Base-by-base conservation (phyloP, 148 eudicot genomes). In the Vaccinium myrtillus region DNA sequence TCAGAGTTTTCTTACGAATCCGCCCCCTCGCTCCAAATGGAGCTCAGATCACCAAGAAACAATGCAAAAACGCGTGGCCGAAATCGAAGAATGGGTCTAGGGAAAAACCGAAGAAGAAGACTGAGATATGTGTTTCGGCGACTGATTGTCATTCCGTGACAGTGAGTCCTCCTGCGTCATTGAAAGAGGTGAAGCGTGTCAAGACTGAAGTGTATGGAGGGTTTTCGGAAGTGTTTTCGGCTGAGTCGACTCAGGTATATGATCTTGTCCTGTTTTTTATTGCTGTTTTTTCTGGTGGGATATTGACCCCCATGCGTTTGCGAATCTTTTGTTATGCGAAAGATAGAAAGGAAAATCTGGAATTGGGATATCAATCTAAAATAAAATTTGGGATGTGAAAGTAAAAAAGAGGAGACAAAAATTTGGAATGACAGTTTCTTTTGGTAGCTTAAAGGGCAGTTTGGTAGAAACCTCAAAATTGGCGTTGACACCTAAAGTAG, bases 181-280 rank as follows among this genome's bases (percentile, higher is more conserved):
- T 87, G 84, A 87, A 75, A 53, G 93, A 88, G 43, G 75, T 77
- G 0, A 87, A 86, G 77, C 79, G 98, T 70, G 82, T 61, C 10
- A 95, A 95, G 50, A 87, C 96, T 0, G 98, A 93, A 51, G 83
- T 92, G 5, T 95, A 90, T 77, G 87, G 90, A 71, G 98, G 98
- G 48, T 95, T 94, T 76, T 86, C 92, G 1, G 89, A 85, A 58
- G 98, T 95, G 2, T 95, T 95, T 74, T 53, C 89, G 1, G 76
- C 91, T 0, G 90, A 88, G 48, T 87, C 95, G 3, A 83, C 98
- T 65, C 98, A 95, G 97, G 98, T 94, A 85, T 71, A 32, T 50
- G 77, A 2, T 14, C 8, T 19, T 27, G 23, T 5, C 63, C 1
- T 16, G 43, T 75, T 11, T 11, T 77, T 80, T 0, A n/a, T 79